Base-by-base conservation (phyloP, 352 stramenopile species). In the Globisporangium irregulare region DNA sequence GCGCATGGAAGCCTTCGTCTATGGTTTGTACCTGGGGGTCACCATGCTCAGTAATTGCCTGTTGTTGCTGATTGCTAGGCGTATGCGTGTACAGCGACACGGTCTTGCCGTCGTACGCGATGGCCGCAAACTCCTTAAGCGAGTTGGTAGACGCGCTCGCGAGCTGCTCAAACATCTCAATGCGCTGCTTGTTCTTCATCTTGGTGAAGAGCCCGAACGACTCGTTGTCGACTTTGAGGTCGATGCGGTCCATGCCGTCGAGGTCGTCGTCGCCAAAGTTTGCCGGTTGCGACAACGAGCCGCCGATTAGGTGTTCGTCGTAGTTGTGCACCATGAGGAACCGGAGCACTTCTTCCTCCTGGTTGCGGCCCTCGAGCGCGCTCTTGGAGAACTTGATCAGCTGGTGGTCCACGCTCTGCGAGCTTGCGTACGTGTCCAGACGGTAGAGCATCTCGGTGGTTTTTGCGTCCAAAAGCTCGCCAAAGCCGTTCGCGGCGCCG, bases 291-390 rank as follows among this genome's bases (percentile, higher is more conserved):
- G 65, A 61, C 1, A 84, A 63, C 6, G 67, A 66, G 22, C 79
- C 79, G 32, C 71, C 75, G 25, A 94, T 90, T 8, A 94, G 57
- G 55, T 90, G 79, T 20, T 94, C 83, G 14, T 77, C 73, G 34
- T 88, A 94, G 68, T 93, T 94, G 57, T 93, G 85, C n/a, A 92
- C 67, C 1, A 92, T 66, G 15, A 95, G 71, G 36, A 93, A 91
- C 1, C 85, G 85, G 3, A 93, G 66, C 32, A 90, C 71, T 10
- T 83, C 72, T 22, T 79, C 61, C 55, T 79, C 73, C 1, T 79
- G 65, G 38, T 73, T 71, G 15, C 79, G 72, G 6, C 65, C 57
- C 4, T 41, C 62, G 6, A 89, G 61, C 12, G 72, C 75, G 14
- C 80, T 59, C 57, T 68, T 78, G 9, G 81, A 77, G 63, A 90